Evolutionary conservation across 2,329 filamentous ascomycete species (phyloP), one percentile per base, ranked within the genome.

Genomic region (Paracorniculantispora psalliotae): DNA sequence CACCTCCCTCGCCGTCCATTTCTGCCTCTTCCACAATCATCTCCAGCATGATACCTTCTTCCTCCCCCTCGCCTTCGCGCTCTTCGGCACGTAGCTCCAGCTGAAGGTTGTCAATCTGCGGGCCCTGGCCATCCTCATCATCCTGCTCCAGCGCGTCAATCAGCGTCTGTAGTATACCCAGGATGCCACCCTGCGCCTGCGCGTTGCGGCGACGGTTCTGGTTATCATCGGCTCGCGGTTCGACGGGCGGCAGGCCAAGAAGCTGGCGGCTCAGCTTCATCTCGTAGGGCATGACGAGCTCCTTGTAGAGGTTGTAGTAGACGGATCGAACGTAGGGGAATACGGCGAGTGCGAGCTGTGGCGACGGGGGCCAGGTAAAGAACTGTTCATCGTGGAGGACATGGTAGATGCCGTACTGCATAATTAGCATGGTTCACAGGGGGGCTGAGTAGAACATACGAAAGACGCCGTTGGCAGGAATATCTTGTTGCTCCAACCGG

Each of bases 311-410:
- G 55, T 72, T 73, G 61, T 74, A 73, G 66, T 85, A 82, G 9
- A 77, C 62, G 44, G 71, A 71, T 35, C 73, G 73, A 4, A 77
- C 67, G 46, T 76, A 77, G 0, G 82, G 82, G 61, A 83, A 77
- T 2, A 79, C 62, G 1, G 77, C 72, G 54, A 84, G 68, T n/a
- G 76, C 78, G 60, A 81, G 77, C 41, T 77, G 73, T 0, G 81
- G 78, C 0, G 81, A 79, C 0, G 81, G 81, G 1, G 82, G 82
- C 82, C 82, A 85, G 15, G 68, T 66, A 21, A 79, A 70, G 50
- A 78, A 72, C n/a, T 76, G 67, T 30, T 76, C 71, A 43, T 80
- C 72, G 46, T 77, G 73, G 56, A 77, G 72, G 37, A 79, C 66
- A 26, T 80, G 75, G 35, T 75, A 73, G 12, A 77, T 73, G 52